A percentile compares a stretch with the other conserved stretches of the same genome.
phyloP scores from a whole-genome alignment of 1,284 basidiomycete genomes.

The Apiotrichum porosum region DNA sequence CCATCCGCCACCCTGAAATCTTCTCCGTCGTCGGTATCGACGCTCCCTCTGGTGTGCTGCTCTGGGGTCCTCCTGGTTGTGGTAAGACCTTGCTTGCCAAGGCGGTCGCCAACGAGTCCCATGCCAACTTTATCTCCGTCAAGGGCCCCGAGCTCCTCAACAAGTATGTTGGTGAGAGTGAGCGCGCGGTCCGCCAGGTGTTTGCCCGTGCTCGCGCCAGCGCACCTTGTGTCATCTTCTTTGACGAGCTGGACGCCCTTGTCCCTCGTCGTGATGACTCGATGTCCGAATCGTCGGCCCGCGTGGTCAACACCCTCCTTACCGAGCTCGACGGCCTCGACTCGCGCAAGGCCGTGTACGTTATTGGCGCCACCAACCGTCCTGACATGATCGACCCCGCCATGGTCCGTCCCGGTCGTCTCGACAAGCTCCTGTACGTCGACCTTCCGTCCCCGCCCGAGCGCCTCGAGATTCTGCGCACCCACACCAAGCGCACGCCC shows the following conservation, averaged over 20 bases:
- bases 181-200: conserved; percentile 88
- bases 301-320: conserved; percentile 95
- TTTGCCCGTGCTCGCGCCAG: conserved; percentile 98
- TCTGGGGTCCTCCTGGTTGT: conserved; percentile 99
- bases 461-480: conserved; percentile 78
- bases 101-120: conserved; percentile 90
- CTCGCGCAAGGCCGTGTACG: conserved; percentile 82
- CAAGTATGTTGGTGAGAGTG: conserved; percentile 96
- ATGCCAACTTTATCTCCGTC: conserved; percentile 94
- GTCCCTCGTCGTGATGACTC: conserved; percentile 90
- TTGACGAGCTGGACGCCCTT: conserved; percentile 95
- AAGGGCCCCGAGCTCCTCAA: conserved; percentile 95
- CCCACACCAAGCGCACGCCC: conserved; percentile 67
- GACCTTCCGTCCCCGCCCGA: conserved; percentile 76
- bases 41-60: conserved; percentile 79
- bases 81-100: conserved; percentile 95
- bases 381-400: conserved; percentile 99
- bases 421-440: conserved; percentile 95
- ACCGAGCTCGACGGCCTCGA: conserved; percentile 96
- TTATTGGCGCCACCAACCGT: conserved; percentile 95
- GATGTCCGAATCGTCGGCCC: conserved; percentile 87
- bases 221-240: conserved; percentile 98
- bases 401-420: conserved; percentile 91
- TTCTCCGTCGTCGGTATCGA: conserved; percentile 82
- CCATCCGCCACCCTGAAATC: conserved; percentile 82